Conservation (phyloP, 106 monocot species). For the Allium fistulosum region DNA sequence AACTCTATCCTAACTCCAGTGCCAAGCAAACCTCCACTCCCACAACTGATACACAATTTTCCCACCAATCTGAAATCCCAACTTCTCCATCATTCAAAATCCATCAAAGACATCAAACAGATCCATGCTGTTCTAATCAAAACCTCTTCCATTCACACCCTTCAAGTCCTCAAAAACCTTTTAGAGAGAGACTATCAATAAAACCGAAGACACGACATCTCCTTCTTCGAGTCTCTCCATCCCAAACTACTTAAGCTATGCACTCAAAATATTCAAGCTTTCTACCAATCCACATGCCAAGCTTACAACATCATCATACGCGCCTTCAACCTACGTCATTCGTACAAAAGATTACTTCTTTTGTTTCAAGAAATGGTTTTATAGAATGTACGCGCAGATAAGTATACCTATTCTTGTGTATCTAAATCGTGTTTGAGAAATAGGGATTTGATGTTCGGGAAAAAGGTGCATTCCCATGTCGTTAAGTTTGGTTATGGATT, state of each 20-base stretch:
- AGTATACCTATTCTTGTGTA: slow-evolving; percentile 36
- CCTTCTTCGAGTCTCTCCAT: slow-evolving; percentile 27
- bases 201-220: no score
- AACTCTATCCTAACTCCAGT: no score
- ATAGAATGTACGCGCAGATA: slow-evolving; percentile 24
- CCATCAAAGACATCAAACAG: slow-evolving; percentile 35
- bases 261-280: slow-evolving; percentile 33
- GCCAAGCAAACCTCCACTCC: no score
- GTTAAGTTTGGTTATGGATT: slow-evolving; percentile 8
- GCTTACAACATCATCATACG: slow-evolving; percentile 50
- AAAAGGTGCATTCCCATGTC: slow-evolving; percentile 22
- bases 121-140: slow-evolving; percentile 52
- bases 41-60: no score
- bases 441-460: slow-evolving; percentile 11
- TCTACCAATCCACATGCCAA: slow-evolving; percentile 14
- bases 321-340: slow-evolving; percentile 23
- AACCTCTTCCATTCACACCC: slow-evolving; percentile 15
- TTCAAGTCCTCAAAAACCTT: slow-evolving; percentile 24
- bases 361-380: slow-evolving; percentile 27
- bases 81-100: slow-evolving; percentile 32
- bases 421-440: slow-evolving; percentile 44
- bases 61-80: slow-evolving; percentile 14
- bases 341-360: slow-evolving; percentile 13
- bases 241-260: slow-evolving; percentile 32
- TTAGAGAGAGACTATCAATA: slow-evolving; percentile 18